Conservation (phyloP, 2,329 filamentous ascomycete species). For the Blastomyces percursus region DNA sequence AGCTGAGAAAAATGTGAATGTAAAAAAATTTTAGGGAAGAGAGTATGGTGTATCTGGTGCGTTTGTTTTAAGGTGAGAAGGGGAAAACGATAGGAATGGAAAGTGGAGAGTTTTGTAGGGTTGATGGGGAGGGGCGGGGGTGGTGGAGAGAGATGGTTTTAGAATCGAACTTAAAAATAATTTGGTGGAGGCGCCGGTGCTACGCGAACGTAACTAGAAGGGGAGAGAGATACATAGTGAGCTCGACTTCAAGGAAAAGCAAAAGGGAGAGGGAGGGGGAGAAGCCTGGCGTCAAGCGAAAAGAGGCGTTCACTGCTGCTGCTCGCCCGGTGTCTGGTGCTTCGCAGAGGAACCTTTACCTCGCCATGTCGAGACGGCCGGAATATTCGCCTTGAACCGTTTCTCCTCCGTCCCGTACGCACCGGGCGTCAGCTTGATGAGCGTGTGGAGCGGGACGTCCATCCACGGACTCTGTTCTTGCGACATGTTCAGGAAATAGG, state of each 20-base stretch:
- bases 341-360: constrained; percentile 88
- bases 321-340: constrained; percentile 47
- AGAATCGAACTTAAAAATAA: not conserved
- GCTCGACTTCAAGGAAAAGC: not conserved
- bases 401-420: constrained; percentile 91
- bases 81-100: not conserved
- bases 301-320: not conserved
- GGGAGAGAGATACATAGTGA: not conserved
- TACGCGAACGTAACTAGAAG: no score
- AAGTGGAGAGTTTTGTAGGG: not conserved
- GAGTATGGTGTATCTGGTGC: not conserved
- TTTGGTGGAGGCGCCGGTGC: no score
- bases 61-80: not conserved
- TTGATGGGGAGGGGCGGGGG: no score
- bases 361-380: constrained; percentile 91
- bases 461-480: constrained; percentile 95
- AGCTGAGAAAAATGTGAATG: no score
- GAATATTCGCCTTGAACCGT: constrained; percentile 79
- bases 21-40: not conserved
- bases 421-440: constrained; percentile 91
- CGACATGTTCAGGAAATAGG: constrained; percentile 96
- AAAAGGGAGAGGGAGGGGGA: no score
- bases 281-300: not conserved
- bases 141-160: no score
- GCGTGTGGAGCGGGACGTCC: constrained; percentile 89